Evolutionary conservation across 2,329 filamentous ascomycete genomes (phyloP).

Genomic region (Diaporthe eres): DNA sequence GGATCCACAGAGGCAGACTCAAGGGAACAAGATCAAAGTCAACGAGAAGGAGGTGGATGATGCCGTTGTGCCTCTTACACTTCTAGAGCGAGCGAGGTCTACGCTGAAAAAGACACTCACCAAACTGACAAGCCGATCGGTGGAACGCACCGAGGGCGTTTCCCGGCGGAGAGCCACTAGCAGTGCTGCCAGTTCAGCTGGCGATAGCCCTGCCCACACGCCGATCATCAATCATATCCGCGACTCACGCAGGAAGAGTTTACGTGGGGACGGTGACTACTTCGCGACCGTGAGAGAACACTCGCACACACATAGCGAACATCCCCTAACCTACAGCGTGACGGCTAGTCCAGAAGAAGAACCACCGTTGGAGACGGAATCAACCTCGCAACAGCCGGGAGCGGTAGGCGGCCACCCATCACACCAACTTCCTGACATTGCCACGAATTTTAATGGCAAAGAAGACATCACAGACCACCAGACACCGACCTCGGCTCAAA

Average conservation of each 20-base stretch:
- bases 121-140: constrained; percentile 71
- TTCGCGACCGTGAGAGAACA: constrained; percentile 58
- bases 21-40: constrained; percentile 90
- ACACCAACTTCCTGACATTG: constrained; percentile 51
- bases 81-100: constrained; percentile 87
- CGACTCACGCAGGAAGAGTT: constrained; percentile 66
- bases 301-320: constrained; percentile 67
- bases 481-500: constrained; percentile 50
- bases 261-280: constrained; percentile 67
- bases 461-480: constrained; percentile 51
- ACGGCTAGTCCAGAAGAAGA: constrained; percentile 75
- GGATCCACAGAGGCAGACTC: constrained; percentile 82
- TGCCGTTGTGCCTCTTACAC: constrained; percentile 90
- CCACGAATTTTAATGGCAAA: constrained; percentile 54
- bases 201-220: constrained; percentile 63
- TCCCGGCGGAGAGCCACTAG: constrained; percentile 71
- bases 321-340: constrained; percentile 82
- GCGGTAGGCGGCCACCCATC: constrained; percentile 54
- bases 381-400: constrained; percentile 55
- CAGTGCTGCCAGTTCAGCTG: constrained; percentile 75
- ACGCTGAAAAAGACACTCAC: constrained; percentile 78
- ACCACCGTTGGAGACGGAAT: constrained; percentile 51
- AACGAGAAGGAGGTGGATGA: constrained; percentile 90
- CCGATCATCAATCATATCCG: constrained; percentile 67
- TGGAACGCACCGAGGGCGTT: constrained; percentile 69